Evolutionary conservation across 1,284 basidiomycete species (phyloP).

Genomic region (Sutorius eximius): DNA sequence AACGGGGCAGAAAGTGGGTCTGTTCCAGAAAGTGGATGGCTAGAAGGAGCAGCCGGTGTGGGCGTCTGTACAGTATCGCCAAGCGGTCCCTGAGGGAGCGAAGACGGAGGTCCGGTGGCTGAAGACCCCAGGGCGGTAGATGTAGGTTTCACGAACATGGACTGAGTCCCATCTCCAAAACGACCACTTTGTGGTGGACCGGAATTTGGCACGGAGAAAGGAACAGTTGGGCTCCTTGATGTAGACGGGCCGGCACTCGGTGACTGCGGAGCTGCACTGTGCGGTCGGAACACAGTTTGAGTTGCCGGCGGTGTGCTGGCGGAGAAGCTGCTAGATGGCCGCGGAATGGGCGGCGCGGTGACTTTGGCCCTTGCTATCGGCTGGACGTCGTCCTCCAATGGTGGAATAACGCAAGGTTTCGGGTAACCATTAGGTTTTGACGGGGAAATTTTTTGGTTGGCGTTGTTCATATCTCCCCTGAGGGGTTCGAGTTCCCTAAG

Average conservation of each 20-base stretch:
- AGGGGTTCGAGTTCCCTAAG: conserved; percentile 88
- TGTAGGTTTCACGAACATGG: conserved; percentile 65
- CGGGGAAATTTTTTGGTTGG: conserved; percentile 58
- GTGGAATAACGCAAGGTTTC: conserved; percentile 59
- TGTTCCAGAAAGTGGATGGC: conserved; percentile 17
- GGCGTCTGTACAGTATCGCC: conserved; percentile 15
- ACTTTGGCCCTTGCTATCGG: conserved; percentile 35
- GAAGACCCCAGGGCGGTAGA: conserved; percentile 36
- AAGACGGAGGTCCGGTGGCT: conserved; percentile 32
- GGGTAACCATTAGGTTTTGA: conserved; percentile 49
- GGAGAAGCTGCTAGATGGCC: conserved; percentile 19
- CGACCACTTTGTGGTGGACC: conserved; percentile 61
- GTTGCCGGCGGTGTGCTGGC: conserved; percentile 20
- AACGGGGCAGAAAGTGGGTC: conserved; percentile 22
- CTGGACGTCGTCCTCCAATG: conserved; percentile 60
- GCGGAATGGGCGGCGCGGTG: conserved; percentile 27
- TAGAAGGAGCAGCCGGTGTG: conserved; percentile 7
- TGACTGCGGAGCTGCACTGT: conserved; percentile 41
- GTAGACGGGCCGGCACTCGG: conserved; percentile 47
- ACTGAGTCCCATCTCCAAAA: conserved; percentile 69
- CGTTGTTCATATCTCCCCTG: conserved; percentile 67
- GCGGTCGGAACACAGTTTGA: conserved; percentile 23
- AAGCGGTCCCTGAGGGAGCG: conserved; percentile 34
- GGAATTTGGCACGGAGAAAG: conserved; percentile 31
- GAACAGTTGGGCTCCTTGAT: conserved; percentile 6